phyloP scores from a whole-genome alignment of 805 yeast genomes.

The Suhomyces faveliae region DNA sequence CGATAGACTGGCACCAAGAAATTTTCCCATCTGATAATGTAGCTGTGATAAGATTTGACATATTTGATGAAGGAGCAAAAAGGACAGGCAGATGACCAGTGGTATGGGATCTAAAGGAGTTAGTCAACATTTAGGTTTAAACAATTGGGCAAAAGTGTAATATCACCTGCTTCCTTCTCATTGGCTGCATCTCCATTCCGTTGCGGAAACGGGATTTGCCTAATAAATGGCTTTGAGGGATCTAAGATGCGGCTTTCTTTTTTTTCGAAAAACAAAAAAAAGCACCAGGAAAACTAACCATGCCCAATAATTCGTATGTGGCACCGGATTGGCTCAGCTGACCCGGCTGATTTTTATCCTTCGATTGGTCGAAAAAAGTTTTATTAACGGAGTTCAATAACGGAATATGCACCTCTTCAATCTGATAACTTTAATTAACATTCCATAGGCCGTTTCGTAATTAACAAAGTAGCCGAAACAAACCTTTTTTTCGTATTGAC shows the following conservation, averaged over 20 bases:
- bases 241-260: background rate
- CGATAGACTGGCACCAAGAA: background rate
- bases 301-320: background rate
- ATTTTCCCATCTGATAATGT: slow-evolving; percentile 1
- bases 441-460: too few species aligned
- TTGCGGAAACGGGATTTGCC: background rate
- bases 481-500: background rate
- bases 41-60: background rate
- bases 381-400: too few species aligned
- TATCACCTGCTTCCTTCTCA: background rate
- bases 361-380: too few species aligned
- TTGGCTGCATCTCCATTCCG: background rate
- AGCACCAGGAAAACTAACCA: background rate
- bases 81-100: background rate
- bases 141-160: background rate
- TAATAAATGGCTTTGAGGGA: background rate
- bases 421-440: too few species aligned
- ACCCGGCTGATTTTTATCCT: too few species aligned
- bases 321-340: background rate
- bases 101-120: too few species aligned
- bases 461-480: too few species aligned
- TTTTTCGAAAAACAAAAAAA: background rate
- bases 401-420: too few species aligned
- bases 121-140: too few species aligned
- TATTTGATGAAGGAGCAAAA: background rate